A percentile compares a stretch with the other conserved stretches of the same genome.
These are phyloP conservation scores for Claviceps purpurea DNA, from an alignment of 2,329 filamentous ascomycete genomes.

Conservation along the genomic window DNA sequence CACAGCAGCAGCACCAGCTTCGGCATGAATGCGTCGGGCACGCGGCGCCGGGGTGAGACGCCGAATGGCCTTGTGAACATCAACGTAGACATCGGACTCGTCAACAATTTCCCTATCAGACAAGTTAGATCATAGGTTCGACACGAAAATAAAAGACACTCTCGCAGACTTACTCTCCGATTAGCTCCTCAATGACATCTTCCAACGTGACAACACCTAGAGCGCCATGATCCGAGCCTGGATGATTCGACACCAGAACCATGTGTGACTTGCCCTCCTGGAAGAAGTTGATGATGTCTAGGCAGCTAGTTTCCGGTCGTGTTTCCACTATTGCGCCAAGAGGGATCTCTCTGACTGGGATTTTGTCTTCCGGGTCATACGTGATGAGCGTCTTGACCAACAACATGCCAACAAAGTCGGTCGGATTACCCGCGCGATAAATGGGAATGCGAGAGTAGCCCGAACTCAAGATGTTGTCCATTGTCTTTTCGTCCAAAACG, in stretches of 20 bases:
- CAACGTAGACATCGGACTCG: slow-evolving; percentile 95
- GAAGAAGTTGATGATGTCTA: slow-evolving; percentile 99
- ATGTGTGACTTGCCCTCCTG: slow-evolving; percentile 99
- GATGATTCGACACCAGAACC: slow-evolving; percentile 83
- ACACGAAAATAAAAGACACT: background rate
- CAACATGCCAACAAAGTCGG: slow-evolving; percentile 94
- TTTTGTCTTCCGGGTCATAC: slow-evolving; percentile 89
- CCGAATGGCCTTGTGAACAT: slow-evolving; percentile 95
- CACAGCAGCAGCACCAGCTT: slow-evolving; percentile 18
- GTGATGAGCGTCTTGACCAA: slow-evolving; percentile 98
- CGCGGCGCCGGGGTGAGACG: slow-evolving; percentile 76
- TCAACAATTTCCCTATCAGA: slow-evolving; percentile 80
- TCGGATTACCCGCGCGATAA: slow-evolving; percentile 67
- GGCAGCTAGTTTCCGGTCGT: slow-evolving; percentile 82
- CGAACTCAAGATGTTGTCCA: slow-evolving; percentile 84
- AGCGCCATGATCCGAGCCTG: slow-evolving; percentile 82
- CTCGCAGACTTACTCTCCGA: slow-evolving; percentile 65
- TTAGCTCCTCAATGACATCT: slow-evolving; percentile 96
- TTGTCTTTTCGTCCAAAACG: slow-evolving; percentile 80
- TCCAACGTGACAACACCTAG: slow-evolving; percentile 91
- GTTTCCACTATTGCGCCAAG: slow-evolving; percentile 92
- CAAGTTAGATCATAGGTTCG: slow-evolving; percentile 6
- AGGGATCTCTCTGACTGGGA: slow-evolving; percentile 77
- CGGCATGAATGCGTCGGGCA: slow-evolving; percentile 39
- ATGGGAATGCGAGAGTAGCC: slow-evolving; percentile 96